Conservation (phyloP, 2,329 filamentous ascomycete genomes). For the Chrysosporium queenslandicum region DNA sequence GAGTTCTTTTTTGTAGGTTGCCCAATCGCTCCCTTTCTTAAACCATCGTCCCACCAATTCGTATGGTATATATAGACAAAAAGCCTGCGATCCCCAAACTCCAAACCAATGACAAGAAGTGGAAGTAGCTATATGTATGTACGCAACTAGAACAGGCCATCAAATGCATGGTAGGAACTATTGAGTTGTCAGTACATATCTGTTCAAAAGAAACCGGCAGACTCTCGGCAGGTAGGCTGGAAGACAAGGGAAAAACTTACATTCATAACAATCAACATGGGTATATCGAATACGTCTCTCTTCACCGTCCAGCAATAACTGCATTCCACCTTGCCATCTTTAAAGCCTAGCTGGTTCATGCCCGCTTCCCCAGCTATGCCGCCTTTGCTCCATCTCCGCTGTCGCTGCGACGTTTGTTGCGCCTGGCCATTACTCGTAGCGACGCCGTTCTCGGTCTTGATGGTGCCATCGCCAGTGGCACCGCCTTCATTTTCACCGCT, state of each 20-base stretch:
- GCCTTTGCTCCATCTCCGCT: slow-evolving; percentile 29
- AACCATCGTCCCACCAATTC: background rate
- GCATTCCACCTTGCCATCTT: slow-evolving; percentile 86
- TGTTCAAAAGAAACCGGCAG: background rate
- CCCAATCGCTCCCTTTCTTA: slow-evolving; percentile 4
- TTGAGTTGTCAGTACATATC: slow-evolving; percentile 7
- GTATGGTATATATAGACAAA: background rate
- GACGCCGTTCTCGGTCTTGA: slow-evolving; percentile 16
- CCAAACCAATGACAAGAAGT: background rate
- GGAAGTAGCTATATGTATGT: background rate
- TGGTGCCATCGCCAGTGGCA: background rate
- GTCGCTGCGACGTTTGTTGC: slow-evolving; percentile 50
- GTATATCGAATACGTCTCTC: slow-evolving; percentile 93
- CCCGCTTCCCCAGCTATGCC: slow-evolving; percentile 49
- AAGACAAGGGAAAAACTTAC: slow-evolving; percentile 49
- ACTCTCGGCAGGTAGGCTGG: background rate
- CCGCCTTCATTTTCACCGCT: slow-evolving; percentile 30
- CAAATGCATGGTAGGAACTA: slow-evolving; percentile 26
- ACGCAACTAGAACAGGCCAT: background rate
- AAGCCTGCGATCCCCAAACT: background rate
- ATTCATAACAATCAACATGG: slow-evolving; percentile 97
- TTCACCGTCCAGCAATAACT: slow-evolving; percentile 97
- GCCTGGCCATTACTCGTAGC: slow-evolving; percentile 31
- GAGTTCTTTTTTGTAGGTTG: slow-evolving; percentile 9
- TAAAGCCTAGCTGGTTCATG: slow-evolving; percentile 66